Percentiles rank a stretch among this genome's conserved stretches.
These are phyloP conservation scores for Entomortierella parvispora DNA, from an alignment of 192 early-diverging fungal genomes.

Conservation along the genomic window DNA sequence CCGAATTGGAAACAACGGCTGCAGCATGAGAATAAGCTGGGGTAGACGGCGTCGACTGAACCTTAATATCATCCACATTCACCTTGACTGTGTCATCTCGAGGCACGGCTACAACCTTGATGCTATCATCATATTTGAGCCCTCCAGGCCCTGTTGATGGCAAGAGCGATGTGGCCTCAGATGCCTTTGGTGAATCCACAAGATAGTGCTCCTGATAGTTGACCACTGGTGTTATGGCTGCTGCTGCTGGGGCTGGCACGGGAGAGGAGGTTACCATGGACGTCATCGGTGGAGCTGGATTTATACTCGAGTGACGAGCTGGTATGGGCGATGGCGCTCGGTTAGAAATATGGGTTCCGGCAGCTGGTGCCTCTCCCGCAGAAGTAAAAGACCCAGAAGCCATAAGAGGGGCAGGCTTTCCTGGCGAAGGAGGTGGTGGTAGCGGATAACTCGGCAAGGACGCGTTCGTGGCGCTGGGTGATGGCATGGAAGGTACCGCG, in stretches of 20 bases:
- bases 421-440: slow-evolving; percentile 20
- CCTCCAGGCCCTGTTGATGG: not conserved
- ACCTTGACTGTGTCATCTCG: slow-evolving; percentile 34
- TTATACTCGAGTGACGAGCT: too few species aligned
- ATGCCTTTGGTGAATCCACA: not conserved
- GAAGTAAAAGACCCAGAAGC: not conserved
- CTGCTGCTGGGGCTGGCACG: not conserved
- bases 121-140: slow-evolving; percentile 2
- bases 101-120: slow-evolving; percentile 4
- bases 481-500: slow-evolving; percentile 23
- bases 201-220: not conserved
- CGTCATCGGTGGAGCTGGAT: too few species aligned
- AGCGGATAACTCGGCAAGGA: slow-evolving; percentile 15
- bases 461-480: slow-evolving; percentile 3
- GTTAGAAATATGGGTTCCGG: not conserved
- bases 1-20: not conserved
- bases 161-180: slow-evolving; percentile 5
- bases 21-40: not conserved
- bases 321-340: not conserved
- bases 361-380: too few species aligned
- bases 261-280: too few species aligned
- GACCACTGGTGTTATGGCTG: not conserved
- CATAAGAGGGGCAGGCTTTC: not conserved
- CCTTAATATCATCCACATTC: slow-evolving; percentile 34
- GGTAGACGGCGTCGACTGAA: slow-evolving; percentile 5